Evolutionary conservation across 441 rosid species (phyloP).

Genomic region (Arabidopsis lyrata): DNA sequence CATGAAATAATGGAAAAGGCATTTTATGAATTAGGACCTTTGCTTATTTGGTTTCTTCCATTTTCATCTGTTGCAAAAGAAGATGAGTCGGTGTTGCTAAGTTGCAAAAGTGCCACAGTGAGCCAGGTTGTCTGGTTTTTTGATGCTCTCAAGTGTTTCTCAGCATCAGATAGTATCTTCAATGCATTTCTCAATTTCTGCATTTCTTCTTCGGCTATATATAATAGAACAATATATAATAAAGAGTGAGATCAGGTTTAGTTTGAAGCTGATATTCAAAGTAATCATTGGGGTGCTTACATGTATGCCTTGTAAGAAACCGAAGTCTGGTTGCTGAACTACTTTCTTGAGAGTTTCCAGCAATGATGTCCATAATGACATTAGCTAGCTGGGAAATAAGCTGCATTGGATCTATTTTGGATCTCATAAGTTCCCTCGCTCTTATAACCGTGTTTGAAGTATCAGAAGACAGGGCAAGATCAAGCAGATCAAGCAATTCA

Average conservation of each 20-base stretch:
- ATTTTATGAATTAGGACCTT: slow-evolving; percentile 41
- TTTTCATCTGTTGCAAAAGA: slow-evolving; percentile 52
- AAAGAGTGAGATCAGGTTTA: slow-evolving; percentile 10
- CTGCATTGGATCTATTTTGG: slow-evolving; percentile 92
- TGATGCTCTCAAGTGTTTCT: slow-evolving; percentile 84
- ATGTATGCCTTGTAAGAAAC: slow-evolving; percentile 62
- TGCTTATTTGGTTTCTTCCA: slow-evolving; percentile 56
- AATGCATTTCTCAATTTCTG: slow-evolving; percentile 75
- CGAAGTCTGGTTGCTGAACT: slow-evolving; percentile 64
- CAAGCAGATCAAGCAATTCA: slow-evolving; percentile 89
- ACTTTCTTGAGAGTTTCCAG: slow-evolving; percentile 66
- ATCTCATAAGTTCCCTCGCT: slow-evolving; percentile 92
- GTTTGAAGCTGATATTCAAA: neutral
- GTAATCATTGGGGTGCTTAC: slow-evolving; percentile 52
- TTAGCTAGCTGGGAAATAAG: slow-evolving; percentile 89
- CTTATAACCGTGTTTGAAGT: slow-evolving; percentile 88
- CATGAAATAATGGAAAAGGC: neutral
- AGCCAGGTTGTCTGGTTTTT: slow-evolving; percentile 96
- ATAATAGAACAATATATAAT: slow-evolving; percentile 5
- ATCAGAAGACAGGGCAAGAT: slow-evolving; percentile 88
- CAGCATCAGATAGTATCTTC: slow-evolving; percentile 91
- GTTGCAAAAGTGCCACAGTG: slow-evolving; percentile 88
- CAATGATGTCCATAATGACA: slow-evolving; percentile 89
- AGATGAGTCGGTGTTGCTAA: slow-evolving; percentile 67
- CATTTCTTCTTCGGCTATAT: slow-evolving; percentile 78